phyloP scores from a whole-genome alignment of 2,329 filamentous ascomycete species.

The Trichoderma asperellum region DNA sequence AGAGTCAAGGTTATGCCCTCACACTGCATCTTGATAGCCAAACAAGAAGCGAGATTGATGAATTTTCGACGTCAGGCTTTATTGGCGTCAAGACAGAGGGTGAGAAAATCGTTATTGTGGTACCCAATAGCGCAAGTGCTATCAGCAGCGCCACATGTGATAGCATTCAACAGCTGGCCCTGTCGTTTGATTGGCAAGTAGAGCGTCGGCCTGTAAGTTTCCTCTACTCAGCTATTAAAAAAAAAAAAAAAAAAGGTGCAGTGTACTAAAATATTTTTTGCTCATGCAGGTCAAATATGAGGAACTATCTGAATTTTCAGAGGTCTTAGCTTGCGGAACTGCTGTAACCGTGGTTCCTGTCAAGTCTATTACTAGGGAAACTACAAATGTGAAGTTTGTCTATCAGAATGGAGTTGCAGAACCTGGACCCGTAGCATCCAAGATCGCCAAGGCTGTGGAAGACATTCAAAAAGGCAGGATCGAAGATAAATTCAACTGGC shows the following conservation, averaged over 20 bases:
- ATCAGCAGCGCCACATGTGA: constrained; percentile 68
- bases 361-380: background rate
- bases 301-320: background rate
- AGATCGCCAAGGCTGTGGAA: background rate
- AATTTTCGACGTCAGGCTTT: constrained; percentile 71
- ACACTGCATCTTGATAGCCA: constrained; percentile 70
- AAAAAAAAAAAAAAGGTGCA: no score
- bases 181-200: constrained; percentile 60
- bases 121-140: constrained; percentile 53
- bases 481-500: background rate
- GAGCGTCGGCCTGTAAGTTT: constrained; percentile 43
- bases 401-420: background rate
- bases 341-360: background rate
- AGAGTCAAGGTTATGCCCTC: constrained; percentile 65
- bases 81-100: constrained; percentile 60
- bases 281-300: background rate
- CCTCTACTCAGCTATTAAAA: background rate
- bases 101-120: background rate
- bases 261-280: background rate
- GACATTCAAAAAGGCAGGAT: background rate
- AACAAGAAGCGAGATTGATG: constrained; percentile 66
- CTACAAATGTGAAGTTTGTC: background rate
- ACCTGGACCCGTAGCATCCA: background rate
- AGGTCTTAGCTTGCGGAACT: background rate
- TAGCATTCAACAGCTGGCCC: constrained; percentile 61